These are phyloP conservation scores for Fusarium pseudoanthophilum DNA, from an alignment of 2,329 filamentous ascomycete genomes.

Conservation along the genomic window DNA sequence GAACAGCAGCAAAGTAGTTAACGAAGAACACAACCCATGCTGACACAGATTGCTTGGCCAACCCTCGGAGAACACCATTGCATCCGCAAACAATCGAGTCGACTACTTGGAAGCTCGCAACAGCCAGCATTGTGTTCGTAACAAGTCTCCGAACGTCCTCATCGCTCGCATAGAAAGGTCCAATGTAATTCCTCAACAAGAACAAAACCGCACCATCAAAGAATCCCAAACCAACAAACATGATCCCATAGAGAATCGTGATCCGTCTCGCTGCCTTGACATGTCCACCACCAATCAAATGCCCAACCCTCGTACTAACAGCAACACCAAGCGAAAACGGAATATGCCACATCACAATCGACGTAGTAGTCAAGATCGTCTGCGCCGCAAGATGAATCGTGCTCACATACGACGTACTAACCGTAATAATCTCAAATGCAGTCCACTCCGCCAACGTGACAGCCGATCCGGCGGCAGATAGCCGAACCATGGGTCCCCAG, in stretches of 20 bases:
- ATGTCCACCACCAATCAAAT: conserved; percentile 26
- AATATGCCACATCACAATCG: conserved; percentile 55
- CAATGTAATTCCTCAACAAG: conserved; percentile 4
- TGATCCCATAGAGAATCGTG: conserved; percentile 15
- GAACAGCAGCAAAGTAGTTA: conserved; percentile 32
- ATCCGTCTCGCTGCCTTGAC: conserved; percentile 5
- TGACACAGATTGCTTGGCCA: conserved; percentile 24
- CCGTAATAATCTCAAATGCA: conserved; percentile 56
- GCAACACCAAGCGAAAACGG: conserved; percentile 56
- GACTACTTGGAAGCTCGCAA: conserved; percentile 15
- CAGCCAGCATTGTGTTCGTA: conserved; percentile 6
- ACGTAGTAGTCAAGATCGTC: conserved; percentile 54
- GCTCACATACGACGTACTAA: conserved; percentile 58
- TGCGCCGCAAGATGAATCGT: conserved; percentile 56
- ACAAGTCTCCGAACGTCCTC: conserved; percentile 8
- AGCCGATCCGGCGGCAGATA: conserved; percentile 53
- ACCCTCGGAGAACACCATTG: conserved; percentile 23
- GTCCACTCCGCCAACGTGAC: conserved; percentile 57
- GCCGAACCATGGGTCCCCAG: conserved; percentile 54
- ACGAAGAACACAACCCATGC: conserved; percentile 29
- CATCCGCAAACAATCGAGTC: conserved; percentile 27
- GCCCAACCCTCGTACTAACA: conserved; percentile 28
- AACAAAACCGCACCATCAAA: conserved; percentile 21
- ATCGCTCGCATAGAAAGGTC: conserved; percentile 21
- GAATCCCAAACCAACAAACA: conserved; percentile 14